phyloP scores from a whole-genome alignment of 2,329 filamentous ascomycete genomes.

The Ceratocystiopsis minuta region DNA sequence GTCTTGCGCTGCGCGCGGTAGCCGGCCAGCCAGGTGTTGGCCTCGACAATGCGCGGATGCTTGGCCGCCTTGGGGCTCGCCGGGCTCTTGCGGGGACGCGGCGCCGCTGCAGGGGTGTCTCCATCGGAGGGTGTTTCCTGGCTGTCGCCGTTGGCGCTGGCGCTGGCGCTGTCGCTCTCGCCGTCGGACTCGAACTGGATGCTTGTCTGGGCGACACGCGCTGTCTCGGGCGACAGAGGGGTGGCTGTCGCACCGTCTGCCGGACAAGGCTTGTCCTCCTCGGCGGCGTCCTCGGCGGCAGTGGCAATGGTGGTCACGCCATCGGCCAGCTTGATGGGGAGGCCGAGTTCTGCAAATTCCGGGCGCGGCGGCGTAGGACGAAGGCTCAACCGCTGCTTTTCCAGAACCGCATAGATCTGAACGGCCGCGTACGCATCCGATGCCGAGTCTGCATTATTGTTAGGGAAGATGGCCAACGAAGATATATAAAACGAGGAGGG shows the following conservation, averaged over 20 bases:
- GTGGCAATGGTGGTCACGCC: conserved; percentile 16
- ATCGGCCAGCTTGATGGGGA: conserved; percentile 40
- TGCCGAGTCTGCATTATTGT: conserved; percentile 42
- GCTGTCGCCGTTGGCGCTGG: conserved; percentile 1
- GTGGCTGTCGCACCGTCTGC: not conserved
- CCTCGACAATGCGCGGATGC: conserved; percentile 26
- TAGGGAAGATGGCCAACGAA: conserved; percentile 10
- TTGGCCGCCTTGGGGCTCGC: not conserved
- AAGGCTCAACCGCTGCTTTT: conserved; percentile 47
- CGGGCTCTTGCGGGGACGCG: not conserved
- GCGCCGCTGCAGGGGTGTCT: not conserved
- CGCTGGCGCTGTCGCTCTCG: conserved; percentile 3
- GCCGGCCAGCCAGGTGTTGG: conserved; percentile 20
- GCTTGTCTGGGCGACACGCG: too few relatives aligned
- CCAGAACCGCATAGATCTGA: conserved; percentile 54
- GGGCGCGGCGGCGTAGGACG: conserved; percentile 55
- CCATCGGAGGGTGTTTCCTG: not conserved
- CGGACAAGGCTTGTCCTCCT: conserved; percentile 9
- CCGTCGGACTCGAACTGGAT: conserved; percentile 11
- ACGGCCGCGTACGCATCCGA: conserved; percentile 68
- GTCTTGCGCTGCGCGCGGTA: conserved; percentile 15
- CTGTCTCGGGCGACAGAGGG: conserved; percentile 4
- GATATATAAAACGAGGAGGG: not conserved
- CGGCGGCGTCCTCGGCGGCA: conserved; percentile 14
- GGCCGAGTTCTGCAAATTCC: conserved; percentile 44